Percentiles rank a stretch among this genome's conserved stretches.
Conservation (phyloP, 148 eudicot species). For the Rhododendron ovatum region DNA sequence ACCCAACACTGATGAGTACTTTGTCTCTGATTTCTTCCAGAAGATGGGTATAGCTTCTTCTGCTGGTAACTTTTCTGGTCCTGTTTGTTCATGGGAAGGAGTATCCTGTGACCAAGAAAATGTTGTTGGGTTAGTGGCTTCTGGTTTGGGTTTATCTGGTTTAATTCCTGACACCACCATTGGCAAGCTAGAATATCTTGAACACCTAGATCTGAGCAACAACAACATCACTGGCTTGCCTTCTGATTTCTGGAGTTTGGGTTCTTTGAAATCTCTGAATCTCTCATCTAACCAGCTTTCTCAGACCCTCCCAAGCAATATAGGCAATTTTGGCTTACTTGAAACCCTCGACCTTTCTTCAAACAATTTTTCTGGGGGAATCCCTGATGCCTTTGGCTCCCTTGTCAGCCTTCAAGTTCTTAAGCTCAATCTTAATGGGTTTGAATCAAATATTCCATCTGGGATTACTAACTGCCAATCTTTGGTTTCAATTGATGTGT, state of each 20-base stretch:
- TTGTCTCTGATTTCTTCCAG: constrained; percentile 39
- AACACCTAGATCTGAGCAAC: constrained; percentile 46
- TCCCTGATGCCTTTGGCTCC: constrained; percentile 47
- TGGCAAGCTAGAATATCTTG: constrained; percentile 47
- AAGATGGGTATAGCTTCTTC: constrained; percentile 45
- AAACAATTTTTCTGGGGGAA: constrained; percentile 39
- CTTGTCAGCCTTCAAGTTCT: constrained; percentile 31
- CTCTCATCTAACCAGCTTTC: constrained; percentile 44
- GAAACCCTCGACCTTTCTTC: constrained; percentile 47
- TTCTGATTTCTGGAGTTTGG: constrained; percentile 64
- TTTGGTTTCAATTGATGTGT: constrained; percentile 40
- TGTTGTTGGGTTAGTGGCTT: constrained; percentile 32
- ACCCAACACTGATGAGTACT: constrained; percentile 58
- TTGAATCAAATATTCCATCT: constrained; percentile 37
- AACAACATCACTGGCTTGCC: constrained; percentile 48
- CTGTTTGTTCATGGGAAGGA: constrained; percentile 53
- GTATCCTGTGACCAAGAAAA: constrained; percentile 41
- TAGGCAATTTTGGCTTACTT: constrained; percentile 50
- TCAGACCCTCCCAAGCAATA: constrained; percentile 42
- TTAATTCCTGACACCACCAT: constrained; percentile 54
- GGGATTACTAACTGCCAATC: constrained; percentile 38
- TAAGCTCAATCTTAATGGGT: constrained; percentile 34
- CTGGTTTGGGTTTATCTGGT: constrained; percentile 51
- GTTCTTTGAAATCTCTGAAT: constrained; percentile 39
- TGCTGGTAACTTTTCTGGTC: constrained; percentile 27